These are phyloP conservation scores for Cucumis hystrix DNA, from an alignment of 306 rosid genomes.

Conservation along the genomic window DNA sequence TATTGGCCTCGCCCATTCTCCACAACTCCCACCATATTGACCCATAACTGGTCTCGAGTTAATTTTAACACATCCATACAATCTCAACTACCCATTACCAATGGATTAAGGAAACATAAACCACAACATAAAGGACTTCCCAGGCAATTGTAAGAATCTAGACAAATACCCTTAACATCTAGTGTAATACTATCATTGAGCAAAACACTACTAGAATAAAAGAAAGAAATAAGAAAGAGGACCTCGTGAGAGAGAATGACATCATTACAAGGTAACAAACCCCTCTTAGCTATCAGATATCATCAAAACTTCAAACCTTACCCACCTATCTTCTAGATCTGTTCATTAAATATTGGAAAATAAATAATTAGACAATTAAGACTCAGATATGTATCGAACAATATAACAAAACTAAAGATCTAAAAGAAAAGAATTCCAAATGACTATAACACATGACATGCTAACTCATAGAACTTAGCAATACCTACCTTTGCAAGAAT, in stretches of 20 bases:
- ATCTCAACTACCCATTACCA: background rate
- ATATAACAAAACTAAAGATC: background rate
- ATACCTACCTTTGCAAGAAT: no score
- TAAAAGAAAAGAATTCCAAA: background rate
- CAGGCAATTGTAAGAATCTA: background rate
- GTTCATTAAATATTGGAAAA: background rate
- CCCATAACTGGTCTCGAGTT: background rate
- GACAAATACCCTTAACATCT: background rate
- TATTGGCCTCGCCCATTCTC: no score
- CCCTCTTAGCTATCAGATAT: no score
- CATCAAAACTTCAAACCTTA: constrained; percentile 16
- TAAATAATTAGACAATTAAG: background rate
- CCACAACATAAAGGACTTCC: background rate
- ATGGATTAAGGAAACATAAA: background rate
- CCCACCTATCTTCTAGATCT: constrained; percentile 59
- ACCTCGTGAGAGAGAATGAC: background rate
- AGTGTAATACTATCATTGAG: background rate
- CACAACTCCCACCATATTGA: background rate
- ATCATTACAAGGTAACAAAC: background rate
- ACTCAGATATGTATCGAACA: background rate
- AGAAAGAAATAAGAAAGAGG: background rate
- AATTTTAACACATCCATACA: background rate
- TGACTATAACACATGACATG: background rate
- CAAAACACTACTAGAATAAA: background rate
- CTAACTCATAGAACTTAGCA: no score